Conservation (phyloP, 1,284 basidiomycete genomes). For the Moniliella sp. region DNA sequence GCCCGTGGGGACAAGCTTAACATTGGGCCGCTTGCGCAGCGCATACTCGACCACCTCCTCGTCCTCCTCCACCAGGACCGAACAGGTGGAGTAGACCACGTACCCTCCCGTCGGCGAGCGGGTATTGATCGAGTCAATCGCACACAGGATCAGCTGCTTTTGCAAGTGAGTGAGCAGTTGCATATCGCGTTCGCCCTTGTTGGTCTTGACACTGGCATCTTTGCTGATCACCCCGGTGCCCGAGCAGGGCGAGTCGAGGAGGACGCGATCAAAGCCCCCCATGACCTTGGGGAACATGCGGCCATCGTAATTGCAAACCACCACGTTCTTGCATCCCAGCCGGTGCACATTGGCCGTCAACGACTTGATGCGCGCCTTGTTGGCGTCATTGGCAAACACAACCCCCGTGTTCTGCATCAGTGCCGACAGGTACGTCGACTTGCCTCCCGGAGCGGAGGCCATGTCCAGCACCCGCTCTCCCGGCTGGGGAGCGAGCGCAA, state of each 20-base stretch:
- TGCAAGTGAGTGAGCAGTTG: constrained; percentile 72
- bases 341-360: constrained; percentile 88
- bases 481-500: constrained; percentile 76
- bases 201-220: constrained; percentile 87
- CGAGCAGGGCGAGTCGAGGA: constrained; percentile 89
- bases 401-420: constrained; percentile 90
- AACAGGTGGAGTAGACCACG: constrained; percentile 94
- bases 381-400: constrained; percentile 93
- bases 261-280: constrained; percentile 86
- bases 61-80: constrained; percentile 92
- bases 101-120: constrained; percentile 76
- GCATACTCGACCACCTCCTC: constrained; percentile 96
- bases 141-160: constrained; percentile 92
- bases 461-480: constrained; percentile 89
- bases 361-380: constrained; percentile 83
- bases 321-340: constrained; percentile 90
- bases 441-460: constrained; percentile 94
- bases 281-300: constrained; percentile 98
- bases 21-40: constrained; percentile 84
- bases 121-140: constrained; percentile 80
- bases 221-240: constrained; percentile 97
- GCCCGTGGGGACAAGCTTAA: constrained; percentile 75
- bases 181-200: constrained; percentile 89
- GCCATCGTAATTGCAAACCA: constrained; percentile 90
- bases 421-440: constrained; percentile 48